Conservation (phyloP, 768 basidiomycete genomes). For the Rhodosporidiobolus sp. region DNA sequence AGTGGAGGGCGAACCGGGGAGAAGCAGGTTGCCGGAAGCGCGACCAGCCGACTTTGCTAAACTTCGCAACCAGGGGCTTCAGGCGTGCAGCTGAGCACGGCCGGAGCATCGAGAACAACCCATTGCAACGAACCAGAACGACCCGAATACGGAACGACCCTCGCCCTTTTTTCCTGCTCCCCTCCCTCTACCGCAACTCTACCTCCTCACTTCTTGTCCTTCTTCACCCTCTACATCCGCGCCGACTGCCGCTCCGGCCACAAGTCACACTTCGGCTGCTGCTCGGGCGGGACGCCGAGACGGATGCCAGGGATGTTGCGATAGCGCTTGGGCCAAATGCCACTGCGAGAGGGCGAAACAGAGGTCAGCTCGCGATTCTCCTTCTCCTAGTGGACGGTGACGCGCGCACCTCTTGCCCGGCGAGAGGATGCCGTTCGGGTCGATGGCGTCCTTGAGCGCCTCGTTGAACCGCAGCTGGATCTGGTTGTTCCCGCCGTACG, state of each 20-base stretch:
- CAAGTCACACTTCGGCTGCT: not conserved
- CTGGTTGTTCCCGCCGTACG: conserved; percentile 32
- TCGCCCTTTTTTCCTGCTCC: too few species aligned
- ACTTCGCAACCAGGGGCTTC: too few species aligned
- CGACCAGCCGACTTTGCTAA: too few species aligned
- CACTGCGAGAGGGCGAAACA: not conserved
- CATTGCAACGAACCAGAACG: too few species aligned
- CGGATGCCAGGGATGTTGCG: not conserved
- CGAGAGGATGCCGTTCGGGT: conserved; percentile 37
- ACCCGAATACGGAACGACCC: too few species aligned
- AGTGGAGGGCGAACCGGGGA: too few species aligned
- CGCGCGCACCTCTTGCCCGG: conserved; percentile 20
- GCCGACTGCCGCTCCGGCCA: not conserved
- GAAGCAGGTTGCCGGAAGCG: too few species aligned
- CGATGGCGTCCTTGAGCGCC: conserved; percentile 35
- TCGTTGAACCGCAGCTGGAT: conserved; percentile 28
- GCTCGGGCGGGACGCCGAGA: not conserved
- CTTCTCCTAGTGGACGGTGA: too few species aligned
- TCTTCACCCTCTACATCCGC: not conserved
- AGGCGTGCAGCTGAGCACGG: too few species aligned
- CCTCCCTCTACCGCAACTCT: too few species aligned
- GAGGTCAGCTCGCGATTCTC: not conserved
- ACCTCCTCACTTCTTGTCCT: not conserved
- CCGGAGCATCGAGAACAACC: too few species aligned
- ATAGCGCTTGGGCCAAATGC: conserved; percentile 3